Conservation (phyloP, 2,329 filamentous ascomycete species). For the Aureobasidium musti region DNA sequence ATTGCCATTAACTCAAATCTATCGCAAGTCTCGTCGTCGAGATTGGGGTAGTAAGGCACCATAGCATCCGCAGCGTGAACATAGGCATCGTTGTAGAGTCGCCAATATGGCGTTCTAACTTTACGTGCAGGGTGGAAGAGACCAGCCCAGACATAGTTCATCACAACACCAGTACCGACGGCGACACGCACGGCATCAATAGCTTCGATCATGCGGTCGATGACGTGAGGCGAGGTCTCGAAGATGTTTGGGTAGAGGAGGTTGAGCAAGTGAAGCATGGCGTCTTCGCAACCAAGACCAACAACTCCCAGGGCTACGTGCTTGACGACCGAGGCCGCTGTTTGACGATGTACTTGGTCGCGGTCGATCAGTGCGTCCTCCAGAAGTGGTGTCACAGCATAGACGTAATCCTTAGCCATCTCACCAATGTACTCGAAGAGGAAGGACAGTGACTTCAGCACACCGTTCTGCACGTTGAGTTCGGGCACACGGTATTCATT, state of each 20-base stretch:
- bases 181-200: constrained; percentile 95
- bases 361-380: constrained; percentile 97
- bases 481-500: constrained; percentile 99
- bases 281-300: constrained; percentile 94
- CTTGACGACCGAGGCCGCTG: constrained; percentile 94
- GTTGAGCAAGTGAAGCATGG: constrained; percentile 97
- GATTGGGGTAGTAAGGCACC: constrained; percentile 90
- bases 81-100: constrained; percentile 95
- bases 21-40: constrained; percentile 77
- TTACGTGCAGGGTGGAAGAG: constrained; percentile 96
- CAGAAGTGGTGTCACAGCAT: constrained; percentile 91
- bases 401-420: constrained; percentile 99
- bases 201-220: constrained; percentile 95
- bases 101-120: constrained; percentile 92
- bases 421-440: constrained; percentile 99
- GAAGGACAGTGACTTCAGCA: constrained; percentile 95
- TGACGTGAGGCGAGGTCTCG: constrained; percentile 96
- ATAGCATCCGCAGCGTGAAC: constrained; percentile 91
- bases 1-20: constrained; percentile 66
- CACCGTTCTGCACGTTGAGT: constrained; percentile 97
- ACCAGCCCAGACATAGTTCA: constrained; percentile 98
- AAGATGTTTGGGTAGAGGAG: constrained; percentile 95
- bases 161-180: constrained; percentile 84
- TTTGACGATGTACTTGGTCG: constrained; percentile 97
- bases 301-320: constrained; percentile 98